Conservation (phyloP, 345 rosid species). For the Draba incana region DNA sequence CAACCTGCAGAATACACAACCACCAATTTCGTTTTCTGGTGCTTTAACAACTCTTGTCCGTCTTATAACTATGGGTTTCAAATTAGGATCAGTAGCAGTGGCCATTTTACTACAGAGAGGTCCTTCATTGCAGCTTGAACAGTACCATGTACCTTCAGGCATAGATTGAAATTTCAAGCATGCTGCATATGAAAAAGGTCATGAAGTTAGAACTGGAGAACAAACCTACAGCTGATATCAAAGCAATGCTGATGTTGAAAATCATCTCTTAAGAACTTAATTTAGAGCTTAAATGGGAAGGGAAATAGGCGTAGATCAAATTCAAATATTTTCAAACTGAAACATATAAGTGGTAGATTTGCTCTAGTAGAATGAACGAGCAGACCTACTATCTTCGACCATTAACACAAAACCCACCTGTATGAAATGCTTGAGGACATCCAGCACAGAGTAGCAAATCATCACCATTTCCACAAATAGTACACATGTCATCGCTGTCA, state of each 20-base stretch:
- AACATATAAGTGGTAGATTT: not conserved
- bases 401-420: conserved; percentile 46
- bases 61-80: conserved; percentile 59
- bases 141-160: conserved; percentile 74
- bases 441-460: conserved; percentile 65
- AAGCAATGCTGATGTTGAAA: conserved; percentile 9
- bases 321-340: not conserved
- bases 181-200: conserved; percentile 54
- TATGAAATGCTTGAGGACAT: conserved; percentile 86
- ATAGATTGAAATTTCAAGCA: conserved; percentile 62
- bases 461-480: conserved; percentile 74
- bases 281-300: conserved; percentile 5
- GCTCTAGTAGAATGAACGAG: conserved; percentile 7
- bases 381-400: conserved; percentile 5
- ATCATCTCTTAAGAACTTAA: conserved; percentile 2
- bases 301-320: not conserved
- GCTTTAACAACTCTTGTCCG: conserved; percentile 64
- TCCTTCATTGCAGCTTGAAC: conserved; percentile 67
- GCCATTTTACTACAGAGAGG: conserved; percentile 44
- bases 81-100: conserved; percentile 43
- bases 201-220: conserved; percentile 21
- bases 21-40: conserved; percentile 77
- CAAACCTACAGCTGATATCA: conserved; percentile 4
- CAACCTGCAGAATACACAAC: conserved; percentile 92
- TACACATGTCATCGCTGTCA: conserved; percentile 76